Evolutionary conservation across 2,329 filamentous ascomycete species (phyloP).

Genomic region (Volutella citrinella): DNA sequence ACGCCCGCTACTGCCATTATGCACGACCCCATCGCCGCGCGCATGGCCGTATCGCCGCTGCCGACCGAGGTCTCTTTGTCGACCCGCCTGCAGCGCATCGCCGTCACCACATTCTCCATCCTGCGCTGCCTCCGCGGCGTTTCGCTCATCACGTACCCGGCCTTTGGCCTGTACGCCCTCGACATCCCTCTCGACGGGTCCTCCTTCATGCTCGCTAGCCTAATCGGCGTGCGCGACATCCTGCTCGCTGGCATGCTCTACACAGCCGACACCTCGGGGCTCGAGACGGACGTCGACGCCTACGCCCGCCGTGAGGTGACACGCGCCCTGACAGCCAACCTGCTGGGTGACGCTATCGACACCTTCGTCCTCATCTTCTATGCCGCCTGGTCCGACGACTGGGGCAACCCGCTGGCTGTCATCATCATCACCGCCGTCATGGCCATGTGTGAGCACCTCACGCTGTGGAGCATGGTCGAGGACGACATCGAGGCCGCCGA

Average conservation of each 20-base stretch:
- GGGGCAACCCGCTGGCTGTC: constrained; percentile 26
- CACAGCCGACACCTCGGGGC: constrained; percentile 22
- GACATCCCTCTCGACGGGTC: constrained; percentile 25
- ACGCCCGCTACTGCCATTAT: too few species aligned
- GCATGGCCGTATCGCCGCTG: too few species aligned
- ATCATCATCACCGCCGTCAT: constrained; percentile 28
- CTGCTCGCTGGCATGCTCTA: constrained; percentile 28
- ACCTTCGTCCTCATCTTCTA: constrained; percentile 33
- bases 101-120: constrained; percentile 21
- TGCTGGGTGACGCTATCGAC: constrained; percentile 33
- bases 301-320: constrained; percentile 24
- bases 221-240: constrained; percentile 31
- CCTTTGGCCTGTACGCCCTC: constrained; percentile 27
- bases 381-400: constrained; percentile 28
- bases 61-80: constrained; percentile 12
- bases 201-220: constrained; percentile 27
- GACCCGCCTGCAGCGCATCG: constrained; percentile 19
- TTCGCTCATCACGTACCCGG: constrained; percentile 25
- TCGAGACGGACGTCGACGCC: constrained; percentile 9
- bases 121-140: constrained; percentile 28
- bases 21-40: too few species aligned
- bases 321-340: constrained; percentile 27
- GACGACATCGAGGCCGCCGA: constrained; percentile 23
- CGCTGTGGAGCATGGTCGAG: constrained; percentile 31
- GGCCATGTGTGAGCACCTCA: constrained; percentile 30